Evolutionary conservation across 306 rosid genomes (phyloP).

Genomic region (Cucurbita argyrosperma): DNA sequence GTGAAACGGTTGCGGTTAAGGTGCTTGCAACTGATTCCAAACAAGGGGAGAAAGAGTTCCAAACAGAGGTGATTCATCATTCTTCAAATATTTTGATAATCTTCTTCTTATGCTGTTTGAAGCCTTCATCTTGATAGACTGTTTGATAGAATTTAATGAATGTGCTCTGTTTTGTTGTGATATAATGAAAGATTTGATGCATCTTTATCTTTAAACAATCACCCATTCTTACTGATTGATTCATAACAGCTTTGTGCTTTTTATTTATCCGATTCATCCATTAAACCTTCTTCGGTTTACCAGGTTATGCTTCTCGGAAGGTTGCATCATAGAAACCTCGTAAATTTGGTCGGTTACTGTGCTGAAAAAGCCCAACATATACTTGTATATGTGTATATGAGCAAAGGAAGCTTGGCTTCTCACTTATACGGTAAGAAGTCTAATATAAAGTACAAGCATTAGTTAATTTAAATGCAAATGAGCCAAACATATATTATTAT

Average conservation of each 20-base stretch:
- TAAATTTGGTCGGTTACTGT: constrained; percentile 85
- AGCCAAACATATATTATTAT: not conserved
- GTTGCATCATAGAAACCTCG: constrained; percentile 89
- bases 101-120: not conserved
- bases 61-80: constrained; percentile 55
- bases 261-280: not conserved
- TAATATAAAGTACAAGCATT: not conserved
- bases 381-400: constrained; percentile 86
- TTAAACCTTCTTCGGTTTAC: constrained; percentile 1
- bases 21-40: constrained; percentile 91
- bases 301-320: constrained; percentile 95
- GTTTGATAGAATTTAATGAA: not conserved
- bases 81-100: not conserved
- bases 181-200: not conserved
- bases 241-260: constrained; percentile 2
- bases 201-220: not conserved
- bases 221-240: not conserved
- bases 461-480: not conserved
- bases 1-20: constrained; percentile 87
- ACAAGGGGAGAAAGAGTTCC: constrained; percentile 97
- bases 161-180: not conserved
- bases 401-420: constrained; percentile 86
- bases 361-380: constrained; percentile 87
- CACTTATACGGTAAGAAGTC: constrained; percentile 73
- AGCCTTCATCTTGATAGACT: not conserved